These are phyloP conservation scores for Venturia carpophila DNA, from an alignment of 2,329 filamentous ascomycete species.

Conservation along the genomic window DNA sequence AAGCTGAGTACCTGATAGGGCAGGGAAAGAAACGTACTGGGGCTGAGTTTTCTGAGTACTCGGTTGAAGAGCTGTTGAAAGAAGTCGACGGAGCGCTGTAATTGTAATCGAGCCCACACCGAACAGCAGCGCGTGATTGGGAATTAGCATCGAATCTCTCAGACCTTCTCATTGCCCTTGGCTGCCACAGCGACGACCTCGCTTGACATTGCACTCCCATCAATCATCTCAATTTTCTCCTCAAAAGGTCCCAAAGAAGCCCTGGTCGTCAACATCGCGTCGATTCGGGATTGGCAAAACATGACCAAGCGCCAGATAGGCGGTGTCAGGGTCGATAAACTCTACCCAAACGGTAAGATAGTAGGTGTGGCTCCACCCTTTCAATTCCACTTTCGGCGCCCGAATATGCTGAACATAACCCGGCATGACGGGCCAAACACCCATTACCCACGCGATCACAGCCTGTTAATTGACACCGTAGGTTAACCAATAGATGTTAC, in stretches of 20 bases:
- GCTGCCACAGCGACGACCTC: background rate
- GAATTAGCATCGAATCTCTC: background rate
- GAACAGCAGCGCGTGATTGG: no score
- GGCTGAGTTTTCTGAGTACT: background rate
- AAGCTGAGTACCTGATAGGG: background rate
- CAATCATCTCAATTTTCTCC: background rate
- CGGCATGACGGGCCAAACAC: conserved; percentile 23
- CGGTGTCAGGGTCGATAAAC: background rate
- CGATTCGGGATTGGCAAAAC: background rate
- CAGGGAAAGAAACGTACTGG: background rate
- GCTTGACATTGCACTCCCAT: background rate
- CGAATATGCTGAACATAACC: conserved; percentile 14
- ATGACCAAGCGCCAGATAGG: background rate
- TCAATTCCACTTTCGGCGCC: background rate
- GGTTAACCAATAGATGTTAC: conserved; percentile 37
- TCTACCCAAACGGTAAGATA: conserved; percentile 9
- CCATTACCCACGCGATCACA: conserved; percentile 35
- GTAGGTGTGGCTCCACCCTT: conserved; percentile 7
- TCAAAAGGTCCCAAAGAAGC: conserved; percentile 5
- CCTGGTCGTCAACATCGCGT: background rate
- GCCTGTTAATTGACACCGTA: conserved; percentile 40
- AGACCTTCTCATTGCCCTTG: background rate
- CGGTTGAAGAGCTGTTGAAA: background rate
- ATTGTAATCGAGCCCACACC: no score
- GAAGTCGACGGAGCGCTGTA: background rate